Conservation (phyloP, 2,329 filamentous ascomycete genomes). For the Whalleya microplaca region DNA sequence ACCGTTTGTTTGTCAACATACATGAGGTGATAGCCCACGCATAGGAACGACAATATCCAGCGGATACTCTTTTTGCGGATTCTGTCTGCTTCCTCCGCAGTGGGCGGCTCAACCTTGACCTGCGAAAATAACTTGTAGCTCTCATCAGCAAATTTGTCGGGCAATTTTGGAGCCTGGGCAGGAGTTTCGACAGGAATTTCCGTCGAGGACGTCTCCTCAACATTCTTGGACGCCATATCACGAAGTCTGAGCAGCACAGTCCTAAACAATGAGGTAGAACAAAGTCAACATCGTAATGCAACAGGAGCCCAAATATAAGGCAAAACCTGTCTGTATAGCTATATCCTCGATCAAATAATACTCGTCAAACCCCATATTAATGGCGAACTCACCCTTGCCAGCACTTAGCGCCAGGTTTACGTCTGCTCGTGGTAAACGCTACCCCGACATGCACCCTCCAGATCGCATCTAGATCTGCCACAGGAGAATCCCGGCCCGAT, state of each 20-base stretch:
- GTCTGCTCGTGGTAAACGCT: constrained; percentile 8
- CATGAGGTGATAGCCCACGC: constrained; percentile 19
- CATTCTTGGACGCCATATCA: constrained; percentile 13
- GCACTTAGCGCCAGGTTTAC: neutral
- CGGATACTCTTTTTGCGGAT: constrained; percentile 16
- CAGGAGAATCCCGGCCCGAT: constrained; percentile 1
- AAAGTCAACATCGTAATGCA: neutral
- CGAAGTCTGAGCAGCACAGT: neutral
- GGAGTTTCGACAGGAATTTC: constrained; percentile 8
- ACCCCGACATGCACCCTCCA: neutral
- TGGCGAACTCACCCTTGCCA: constrained; percentile 18
- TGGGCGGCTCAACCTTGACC: constrained; percentile 42
- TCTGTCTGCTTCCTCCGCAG: constrained; percentile 33
- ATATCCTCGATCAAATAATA: neutral
- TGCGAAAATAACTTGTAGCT: constrained; percentile 47
- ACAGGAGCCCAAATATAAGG: constrained; percentile 8
- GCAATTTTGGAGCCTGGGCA: constrained; percentile 35
- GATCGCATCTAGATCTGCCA: neutral
- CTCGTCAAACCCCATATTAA: constrained; percentile 16
- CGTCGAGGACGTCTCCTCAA: constrained; percentile 5
- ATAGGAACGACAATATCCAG: constrained; percentile 19
- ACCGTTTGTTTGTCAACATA: constrained; percentile 20
- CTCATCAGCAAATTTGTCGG: constrained; percentile 44
- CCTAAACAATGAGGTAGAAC: neutral
- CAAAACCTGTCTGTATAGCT: neutral